A percentile compares a stretch with the other conserved stretches of the same genome.
Evolutionary conservation across 495 filamentous ascomycete species (phyloP).

Genomic region (Recurvomyces mirabilis): DNA sequence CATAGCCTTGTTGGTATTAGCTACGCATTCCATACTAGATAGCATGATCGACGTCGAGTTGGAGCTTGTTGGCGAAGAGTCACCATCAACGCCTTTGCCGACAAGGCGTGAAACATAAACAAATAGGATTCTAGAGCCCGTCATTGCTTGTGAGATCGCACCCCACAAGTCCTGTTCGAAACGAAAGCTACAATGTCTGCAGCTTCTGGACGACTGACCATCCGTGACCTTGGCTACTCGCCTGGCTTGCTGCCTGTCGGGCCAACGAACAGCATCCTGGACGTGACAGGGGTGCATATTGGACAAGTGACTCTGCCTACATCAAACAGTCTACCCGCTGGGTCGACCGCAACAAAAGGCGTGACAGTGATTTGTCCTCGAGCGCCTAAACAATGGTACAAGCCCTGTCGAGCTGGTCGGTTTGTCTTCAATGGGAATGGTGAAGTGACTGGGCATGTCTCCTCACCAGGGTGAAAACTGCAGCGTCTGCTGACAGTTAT

Average conservation of each 20-base stretch:
- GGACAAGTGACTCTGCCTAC: slow-evolving; percentile 36
- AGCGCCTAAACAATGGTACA: slow-evolving; percentile 34
- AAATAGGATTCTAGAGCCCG: too few relatives aligned
- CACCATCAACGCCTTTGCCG: too few relatives aligned
- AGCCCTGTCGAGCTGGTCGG: slow-evolving; percentile 39
- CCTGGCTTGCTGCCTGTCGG: slow-evolving; percentile 32
- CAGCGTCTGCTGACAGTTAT: too few relatives aligned
- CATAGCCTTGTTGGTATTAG: too few relatives aligned
- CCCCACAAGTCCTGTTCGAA: too few relatives aligned
- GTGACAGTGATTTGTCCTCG: slow-evolving; percentile 43
- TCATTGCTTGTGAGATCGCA: too few relatives aligned
- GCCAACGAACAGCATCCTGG: slow-evolving; percentile 39
- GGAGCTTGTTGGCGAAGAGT: too few relatives aligned
- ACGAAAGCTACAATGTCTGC: too few relatives aligned
- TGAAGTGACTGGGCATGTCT: slow-evolving; percentile 43
- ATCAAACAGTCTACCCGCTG: slow-evolving; percentile 17
- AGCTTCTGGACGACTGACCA: not conserved
- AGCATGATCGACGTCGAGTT: too few relatives aligned
- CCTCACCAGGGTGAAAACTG: too few relatives aligned
- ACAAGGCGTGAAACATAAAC: too few relatives aligned
- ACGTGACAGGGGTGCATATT: slow-evolving; percentile 39
- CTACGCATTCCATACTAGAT: too few relatives aligned
- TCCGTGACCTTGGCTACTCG: not conserved
- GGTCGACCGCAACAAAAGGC: slow-evolving; percentile 32
- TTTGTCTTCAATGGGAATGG: slow-evolving; percentile 46